phyloP scores from a whole-genome alignment of 129 eudicot genomes.

The Tagetes patula region DNA sequence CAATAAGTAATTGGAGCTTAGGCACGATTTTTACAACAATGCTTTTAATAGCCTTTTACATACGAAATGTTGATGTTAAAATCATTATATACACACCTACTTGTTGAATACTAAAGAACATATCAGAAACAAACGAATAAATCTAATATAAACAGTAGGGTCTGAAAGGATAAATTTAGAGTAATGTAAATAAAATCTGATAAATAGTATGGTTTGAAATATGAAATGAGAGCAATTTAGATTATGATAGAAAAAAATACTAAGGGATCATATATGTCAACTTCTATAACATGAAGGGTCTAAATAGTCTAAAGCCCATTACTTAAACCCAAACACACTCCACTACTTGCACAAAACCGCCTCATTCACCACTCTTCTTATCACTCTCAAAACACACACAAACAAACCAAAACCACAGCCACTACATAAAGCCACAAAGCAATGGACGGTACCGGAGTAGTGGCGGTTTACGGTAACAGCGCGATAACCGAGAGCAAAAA shows the following conservation, averaged over 20 bases:
- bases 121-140: too few species aligned
- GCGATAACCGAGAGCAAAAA: slow-evolving; percentile 43
- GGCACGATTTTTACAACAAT: too few species aligned
- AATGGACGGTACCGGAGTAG: slow-evolving; percentile 50
- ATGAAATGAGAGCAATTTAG: too few species aligned
- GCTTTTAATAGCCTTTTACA: too few species aligned
- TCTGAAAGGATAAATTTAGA: too few species aligned
- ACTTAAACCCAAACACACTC: background rate
- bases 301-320: background rate
- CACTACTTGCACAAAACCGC: background rate
- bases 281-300: background rate
- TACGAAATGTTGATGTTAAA: too few species aligned
- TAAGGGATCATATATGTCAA: background rate
- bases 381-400: background rate
- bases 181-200: too few species aligned
- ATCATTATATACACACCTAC: too few species aligned
- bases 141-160: too few species aligned
- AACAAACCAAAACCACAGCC: background rate
- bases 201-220: too few species aligned
- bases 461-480: slow-evolving; percentile 53
- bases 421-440: background rate
- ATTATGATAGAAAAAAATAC: background rate
- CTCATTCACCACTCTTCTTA: background rate
- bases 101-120: too few species aligned
- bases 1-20: too few species aligned